Evolutionary conservation across 305 asterid genomes (phyloP).

Genomic region (Fraxinus platypoda): DNA sequence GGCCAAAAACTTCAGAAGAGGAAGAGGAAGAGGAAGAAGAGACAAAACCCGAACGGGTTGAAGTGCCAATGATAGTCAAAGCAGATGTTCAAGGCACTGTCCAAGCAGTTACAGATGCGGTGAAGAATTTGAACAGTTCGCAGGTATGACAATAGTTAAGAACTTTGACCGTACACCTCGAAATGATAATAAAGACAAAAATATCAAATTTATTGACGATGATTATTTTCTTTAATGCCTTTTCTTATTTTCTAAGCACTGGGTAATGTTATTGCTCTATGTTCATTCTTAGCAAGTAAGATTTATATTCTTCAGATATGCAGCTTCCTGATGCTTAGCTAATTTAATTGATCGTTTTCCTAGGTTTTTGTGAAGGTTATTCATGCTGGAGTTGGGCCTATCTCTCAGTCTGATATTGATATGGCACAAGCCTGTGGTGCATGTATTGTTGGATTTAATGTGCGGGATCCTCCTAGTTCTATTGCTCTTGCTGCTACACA

Average conservation of each 20-base stretch:
- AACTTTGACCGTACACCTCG: not conserved
- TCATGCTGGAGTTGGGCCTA: constrained; percentile 84
- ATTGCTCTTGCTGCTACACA: constrained; percentile 59
- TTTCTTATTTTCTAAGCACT: not conserved
- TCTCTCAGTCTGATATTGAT: constrained; percentile 89
- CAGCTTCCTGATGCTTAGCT: constrained; percentile 12
- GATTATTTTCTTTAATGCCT: not conserved
- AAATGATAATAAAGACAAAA: not conserved
- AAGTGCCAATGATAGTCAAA: constrained; percentile 79
- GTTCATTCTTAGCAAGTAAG: not conserved
- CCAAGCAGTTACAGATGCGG: constrained; percentile 85
- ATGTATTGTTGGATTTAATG: constrained; percentile 85
- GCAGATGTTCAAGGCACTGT: constrained; percentile 98
- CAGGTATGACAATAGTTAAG: constrained; percentile 49
- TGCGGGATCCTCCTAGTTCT: constrained; percentile 62
- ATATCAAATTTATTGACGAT: not conserved
- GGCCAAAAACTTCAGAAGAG: constrained; percentile 26
- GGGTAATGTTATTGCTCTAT: not conserved
- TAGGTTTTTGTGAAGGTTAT: constrained; percentile 76
- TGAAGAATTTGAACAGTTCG: constrained; percentile 75
- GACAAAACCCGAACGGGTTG: constrained; percentile 53
- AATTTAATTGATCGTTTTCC: constrained; percentile 10
- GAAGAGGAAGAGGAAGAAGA: constrained; percentile 43
- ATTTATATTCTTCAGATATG: constrained; percentile 2
- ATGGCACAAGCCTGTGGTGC: constrained; percentile 90